Conservation (phyloP, 2,329 filamentous ascomycete genomes). For the Fusarium falciforme region DNA sequence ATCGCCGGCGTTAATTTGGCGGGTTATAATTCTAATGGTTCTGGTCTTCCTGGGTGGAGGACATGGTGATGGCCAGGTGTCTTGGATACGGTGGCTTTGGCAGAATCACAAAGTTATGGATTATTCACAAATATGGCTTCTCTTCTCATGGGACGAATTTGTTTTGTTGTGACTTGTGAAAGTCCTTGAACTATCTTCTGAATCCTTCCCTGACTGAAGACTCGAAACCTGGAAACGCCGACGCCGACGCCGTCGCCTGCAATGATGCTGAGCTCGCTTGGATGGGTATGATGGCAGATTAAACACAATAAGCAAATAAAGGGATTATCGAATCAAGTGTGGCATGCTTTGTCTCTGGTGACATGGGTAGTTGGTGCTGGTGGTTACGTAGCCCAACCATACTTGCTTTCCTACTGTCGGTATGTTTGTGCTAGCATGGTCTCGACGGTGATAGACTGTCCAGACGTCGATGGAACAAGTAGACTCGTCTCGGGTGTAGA, state of each 20-base stretch:
- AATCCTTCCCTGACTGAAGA: slow-evolving; percentile 7
- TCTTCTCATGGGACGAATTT: not conserved
- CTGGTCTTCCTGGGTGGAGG: not conserved
- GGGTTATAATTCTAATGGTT: slow-evolving; percentile 20
- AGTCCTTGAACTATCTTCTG: slow-evolving; percentile 4
- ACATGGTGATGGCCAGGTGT: not conserved
- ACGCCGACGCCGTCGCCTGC: slow-evolving; percentile 36
- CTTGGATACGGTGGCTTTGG: slow-evolving; percentile 9
- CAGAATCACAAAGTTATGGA: not conserved
- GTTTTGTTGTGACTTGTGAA: slow-evolving; percentile 12
- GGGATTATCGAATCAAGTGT: not conserved
- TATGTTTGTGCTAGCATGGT: slow-evolving; percentile 43
- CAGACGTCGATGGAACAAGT: slow-evolving; percentile 14
- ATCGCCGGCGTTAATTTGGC: slow-evolving; percentile 23
- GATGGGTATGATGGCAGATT: not conserved
- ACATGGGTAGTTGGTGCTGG: not conserved
- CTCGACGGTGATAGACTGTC: slow-evolving; percentile 38
- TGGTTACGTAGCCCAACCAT: slow-evolving; percentile 27
- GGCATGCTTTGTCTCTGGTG: too few relatives aligned
- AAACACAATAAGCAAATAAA: slow-evolving; percentile 15
- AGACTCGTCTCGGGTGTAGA: slow-evolving; percentile 13
- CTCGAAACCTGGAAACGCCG: slow-evolving; percentile 7
- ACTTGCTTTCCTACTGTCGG: slow-evolving; percentile 34
- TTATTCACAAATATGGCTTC: not conserved
- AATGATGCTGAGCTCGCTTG: slow-evolving; percentile 17